phyloP scores from a whole-genome alignment of 331 rosid genomes.

The Dryas integrifolia region DNA sequence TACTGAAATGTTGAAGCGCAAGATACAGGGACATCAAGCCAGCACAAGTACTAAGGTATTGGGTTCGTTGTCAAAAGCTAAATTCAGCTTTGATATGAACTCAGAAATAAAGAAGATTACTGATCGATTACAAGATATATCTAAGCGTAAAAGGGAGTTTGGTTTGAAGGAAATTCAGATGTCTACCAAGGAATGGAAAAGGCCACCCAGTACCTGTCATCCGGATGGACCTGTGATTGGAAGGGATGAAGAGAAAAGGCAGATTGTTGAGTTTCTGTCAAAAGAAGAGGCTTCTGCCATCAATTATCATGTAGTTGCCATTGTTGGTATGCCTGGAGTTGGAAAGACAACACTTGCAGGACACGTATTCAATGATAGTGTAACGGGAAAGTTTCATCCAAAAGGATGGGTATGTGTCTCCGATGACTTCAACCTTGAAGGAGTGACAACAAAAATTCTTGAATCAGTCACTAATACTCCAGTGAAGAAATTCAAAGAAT shows the following conservation, averaged over 20 bases:
- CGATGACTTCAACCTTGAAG: slow-evolving; percentile 21
- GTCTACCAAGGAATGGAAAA: neutral
- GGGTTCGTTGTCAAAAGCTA: neutral
- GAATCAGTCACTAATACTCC: neutral
- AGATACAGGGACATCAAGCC: neutral
- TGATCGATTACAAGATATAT: neutral
- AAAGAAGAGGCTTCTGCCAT: neutral
- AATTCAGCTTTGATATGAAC: neutral
- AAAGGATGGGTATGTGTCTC: slow-evolving; percentile 29
- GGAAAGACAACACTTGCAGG: slow-evolving; percentile 20
- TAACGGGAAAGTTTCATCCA: neutral
- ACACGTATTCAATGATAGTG: neutral
- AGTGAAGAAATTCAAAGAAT: rapidly evolving
- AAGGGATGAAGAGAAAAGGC: slow-evolving; percentile 19
- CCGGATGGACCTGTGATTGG: slow-evolving; percentile 9
- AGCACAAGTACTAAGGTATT: neutral
- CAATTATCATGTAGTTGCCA: slow-evolving; percentile 6
- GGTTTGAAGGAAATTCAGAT: neutral
- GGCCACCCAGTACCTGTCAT: neutral
- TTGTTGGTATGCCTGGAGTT: slow-evolving; percentile 10
- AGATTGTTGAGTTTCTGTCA: neutral
- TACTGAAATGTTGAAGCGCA: neutral
- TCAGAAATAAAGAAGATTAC: neutral
- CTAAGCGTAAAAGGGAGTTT: neutral
- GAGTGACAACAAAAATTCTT: neutral